Evolutionary conservation across 257 asterid species (phyloP).

Genomic region (Anisodus acutangulus): DNA sequence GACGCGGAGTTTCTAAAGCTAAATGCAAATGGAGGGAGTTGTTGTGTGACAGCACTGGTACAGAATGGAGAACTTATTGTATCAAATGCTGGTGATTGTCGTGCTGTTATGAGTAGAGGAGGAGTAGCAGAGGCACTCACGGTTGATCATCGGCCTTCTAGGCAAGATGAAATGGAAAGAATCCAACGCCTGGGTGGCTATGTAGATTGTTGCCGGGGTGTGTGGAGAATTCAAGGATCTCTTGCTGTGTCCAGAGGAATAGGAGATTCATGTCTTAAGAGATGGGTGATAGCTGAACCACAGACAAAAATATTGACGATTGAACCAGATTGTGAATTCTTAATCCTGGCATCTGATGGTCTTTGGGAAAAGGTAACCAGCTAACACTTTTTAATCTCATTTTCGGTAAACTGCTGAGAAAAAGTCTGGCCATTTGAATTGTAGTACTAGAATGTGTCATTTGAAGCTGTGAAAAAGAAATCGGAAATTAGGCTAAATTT

Average conservation of each 20-base stretch:
- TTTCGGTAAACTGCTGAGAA: background rate
- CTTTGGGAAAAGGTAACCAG: conserved; percentile 74
- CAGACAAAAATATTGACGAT: conserved; percentile 54
- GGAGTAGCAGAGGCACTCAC: conserved; percentile 85
- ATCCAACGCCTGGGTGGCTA: conserved; percentile 74
- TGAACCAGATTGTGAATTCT: conserved; percentile 65
- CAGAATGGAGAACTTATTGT: conserved; percentile 64
- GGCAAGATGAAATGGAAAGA: conserved; percentile 66
- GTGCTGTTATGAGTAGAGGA: conserved; percentile 74
- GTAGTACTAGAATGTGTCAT: background rate
- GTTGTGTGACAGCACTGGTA: conserved; percentile 75
- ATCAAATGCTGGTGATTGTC: conserved; percentile 86
- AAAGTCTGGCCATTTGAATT: background rate
- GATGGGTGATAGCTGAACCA: conserved; percentile 84
- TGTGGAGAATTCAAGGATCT: conserved; percentile 87
- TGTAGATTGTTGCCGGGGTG: conserved; percentile 78
- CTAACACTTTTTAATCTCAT: background rate
- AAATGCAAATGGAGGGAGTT: conserved; percentile 65
- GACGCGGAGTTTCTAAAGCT: conserved; percentile 64
- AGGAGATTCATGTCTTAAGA: conserved; percentile 72
- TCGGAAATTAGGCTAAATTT: background rate
- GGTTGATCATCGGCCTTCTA: conserved; percentile 71
- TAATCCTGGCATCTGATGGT: conserved; percentile 88
- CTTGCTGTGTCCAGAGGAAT: conserved; percentile 84
- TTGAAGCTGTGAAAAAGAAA: background rate